phyloP scores from a whole-genome alignment of 768 basidiomycete species.

The Suillus discolor region DNA sequence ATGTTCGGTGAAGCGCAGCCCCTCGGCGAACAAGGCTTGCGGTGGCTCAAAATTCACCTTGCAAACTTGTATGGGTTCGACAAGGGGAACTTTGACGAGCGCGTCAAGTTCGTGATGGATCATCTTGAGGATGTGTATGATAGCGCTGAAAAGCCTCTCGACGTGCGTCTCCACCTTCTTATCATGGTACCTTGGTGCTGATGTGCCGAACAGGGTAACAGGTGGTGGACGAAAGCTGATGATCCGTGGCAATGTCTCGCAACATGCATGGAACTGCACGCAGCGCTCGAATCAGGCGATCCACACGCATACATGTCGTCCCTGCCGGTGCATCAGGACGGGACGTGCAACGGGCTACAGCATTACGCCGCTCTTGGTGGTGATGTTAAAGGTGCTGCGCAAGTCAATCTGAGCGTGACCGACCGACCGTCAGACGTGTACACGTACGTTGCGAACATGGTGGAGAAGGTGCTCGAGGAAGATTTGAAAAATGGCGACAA shows the following conservation, averaged over 20 bases:
- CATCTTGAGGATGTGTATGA: conserved; percentile 80
- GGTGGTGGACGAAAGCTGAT: conserved; percentile 92
- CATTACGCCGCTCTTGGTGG: conserved; percentile 99
- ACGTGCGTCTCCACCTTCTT: conserved; percentile 42
- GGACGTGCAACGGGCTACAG: conserved; percentile 97
- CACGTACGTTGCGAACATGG: conserved; percentile 85
- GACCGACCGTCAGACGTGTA: conserved; percentile 95
- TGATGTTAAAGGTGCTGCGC: conserved; percentile 82
- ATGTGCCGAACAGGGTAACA: conserved; percentile 50
- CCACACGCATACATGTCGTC: conserved; percentile 58
- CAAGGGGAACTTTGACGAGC: conserved; percentile 92
- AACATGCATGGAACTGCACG: conserved; percentile 85
- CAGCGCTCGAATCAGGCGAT: conserved; percentile 72
- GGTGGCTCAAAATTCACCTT: conserved; percentile 95
- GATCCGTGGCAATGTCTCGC: conserved; percentile 99
- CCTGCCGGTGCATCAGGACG: conserved; percentile 97
- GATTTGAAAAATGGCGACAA: conserved; percentile 55
- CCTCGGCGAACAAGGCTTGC: conserved; percentile 80
- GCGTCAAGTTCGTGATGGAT: conserved; percentile 76
- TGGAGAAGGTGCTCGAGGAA: conserved; percentile 63
- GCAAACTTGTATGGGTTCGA: conserved; percentile 94
- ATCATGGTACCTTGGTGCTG: conserved; percentile 9
- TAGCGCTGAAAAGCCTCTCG: conserved; percentile 78
- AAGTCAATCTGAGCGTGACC: conserved; percentile 87
- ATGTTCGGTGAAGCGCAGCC: conserved; percentile 79